Percentiles rank a stretch among this genome's conserved stretches.
phyloP scores from a whole-genome alignment of 805 yeast species.

The Metschnikowia drakensbergensis region DNA sequence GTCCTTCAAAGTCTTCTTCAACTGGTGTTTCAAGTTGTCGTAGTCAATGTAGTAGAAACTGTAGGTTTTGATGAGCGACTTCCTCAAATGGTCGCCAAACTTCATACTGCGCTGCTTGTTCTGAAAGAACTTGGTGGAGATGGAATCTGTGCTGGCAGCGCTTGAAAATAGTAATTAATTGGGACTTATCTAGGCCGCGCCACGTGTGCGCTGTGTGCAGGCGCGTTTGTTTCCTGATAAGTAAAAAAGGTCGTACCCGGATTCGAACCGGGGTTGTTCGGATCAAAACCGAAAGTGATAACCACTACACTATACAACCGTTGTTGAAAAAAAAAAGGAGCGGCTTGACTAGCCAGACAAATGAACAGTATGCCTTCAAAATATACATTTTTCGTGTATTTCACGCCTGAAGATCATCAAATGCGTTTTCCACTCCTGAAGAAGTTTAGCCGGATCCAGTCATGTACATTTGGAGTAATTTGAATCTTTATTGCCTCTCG shows the following conservation, averaged over 20 bases:
- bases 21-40: conserved; percentile 81
- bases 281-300: conserved; percentile 80
- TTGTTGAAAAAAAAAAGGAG: not conserved
- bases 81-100: conserved; percentile 90
- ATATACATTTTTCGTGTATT: too few relatives aligned
- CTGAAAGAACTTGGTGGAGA: not conserved
- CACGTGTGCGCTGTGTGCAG: conserved; percentile 5
- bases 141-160: not conserved
- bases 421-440: too few relatives aligned
- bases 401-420: too few relatives aligned
- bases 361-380: too few relatives aligned
- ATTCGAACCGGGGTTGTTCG: conserved; percentile 81
- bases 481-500: too few relatives aligned
- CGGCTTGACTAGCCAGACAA: not conserved
- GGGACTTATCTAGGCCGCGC: not conserved
- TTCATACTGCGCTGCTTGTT: conserved; percentile 52
- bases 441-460: too few relatives aligned
- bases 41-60: conserved; percentile 87
- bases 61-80: conserved; percentile 86
- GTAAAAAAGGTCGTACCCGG: conserved; percentile 68
- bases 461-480: too few relatives aligned
- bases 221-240: not conserved
- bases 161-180: conserved; percentile 1
- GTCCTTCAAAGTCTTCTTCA: conserved; percentile 63
- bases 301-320: conserved; percentile 71